Conservation (phyloP, 768 basidiomycete species). For the Lactarius evosmus region DNA sequence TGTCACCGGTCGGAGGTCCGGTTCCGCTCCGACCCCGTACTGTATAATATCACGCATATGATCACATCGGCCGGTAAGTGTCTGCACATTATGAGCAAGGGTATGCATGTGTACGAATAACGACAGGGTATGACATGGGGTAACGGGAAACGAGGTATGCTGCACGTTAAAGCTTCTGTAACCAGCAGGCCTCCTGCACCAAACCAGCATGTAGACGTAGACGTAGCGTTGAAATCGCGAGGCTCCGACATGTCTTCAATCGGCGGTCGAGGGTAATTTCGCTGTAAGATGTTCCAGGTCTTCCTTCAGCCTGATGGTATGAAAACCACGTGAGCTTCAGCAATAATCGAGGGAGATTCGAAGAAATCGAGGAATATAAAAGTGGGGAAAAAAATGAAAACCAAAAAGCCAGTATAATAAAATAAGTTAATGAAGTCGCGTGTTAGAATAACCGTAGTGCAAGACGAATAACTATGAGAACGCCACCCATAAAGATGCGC, state of each 20-base stretch:
- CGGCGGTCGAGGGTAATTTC: conserved; percentile 31
- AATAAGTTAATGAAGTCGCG: conserved; percentile 21
- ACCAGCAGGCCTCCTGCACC: conserved; percentile 14
- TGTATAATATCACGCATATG: neutral
- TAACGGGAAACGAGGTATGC: conserved; percentile 21
- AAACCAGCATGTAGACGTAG: conserved; percentile 1
- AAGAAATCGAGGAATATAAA: conserved; percentile 3
- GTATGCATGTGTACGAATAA: conserved; percentile 27
- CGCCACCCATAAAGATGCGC: neutral
- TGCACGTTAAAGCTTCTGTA: conserved; percentile 13
- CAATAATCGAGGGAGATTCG: conserved; percentile 1
- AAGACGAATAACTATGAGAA: neutral
- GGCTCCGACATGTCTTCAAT: conserved; percentile 17
- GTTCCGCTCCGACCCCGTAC: conserved; percentile 5
- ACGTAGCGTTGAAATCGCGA: conserved; percentile 9
- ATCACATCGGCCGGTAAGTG: neutral
- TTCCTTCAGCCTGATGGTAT: conserved; percentile 56
- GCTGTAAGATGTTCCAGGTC: conserved; percentile 53
- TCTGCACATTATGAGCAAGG: conserved; percentile 16
- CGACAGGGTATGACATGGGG: conserved; percentile 27
- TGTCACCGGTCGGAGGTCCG: conserved; percentile 13
- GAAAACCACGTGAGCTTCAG: conserved; percentile 23
- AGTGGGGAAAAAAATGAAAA: neutral
- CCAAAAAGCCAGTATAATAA: conserved; percentile 25
- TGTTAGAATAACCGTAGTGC: conserved; percentile 7